Conservation (phyloP, 1,139 yeast species). For the Yamadazyma sp. region DNA sequence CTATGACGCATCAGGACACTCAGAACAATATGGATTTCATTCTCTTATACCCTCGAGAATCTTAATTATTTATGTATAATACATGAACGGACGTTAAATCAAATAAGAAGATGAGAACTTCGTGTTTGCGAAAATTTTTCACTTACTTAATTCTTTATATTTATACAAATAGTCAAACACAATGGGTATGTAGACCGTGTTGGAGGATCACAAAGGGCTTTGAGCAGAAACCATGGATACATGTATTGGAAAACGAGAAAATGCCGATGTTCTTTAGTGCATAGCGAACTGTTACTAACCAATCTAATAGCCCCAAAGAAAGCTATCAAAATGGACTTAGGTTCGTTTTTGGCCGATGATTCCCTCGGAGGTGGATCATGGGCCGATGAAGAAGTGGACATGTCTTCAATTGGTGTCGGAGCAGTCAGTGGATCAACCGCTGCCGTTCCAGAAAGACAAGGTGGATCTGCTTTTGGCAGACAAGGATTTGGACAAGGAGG, state of each 20-base stretch:
- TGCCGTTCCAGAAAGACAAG: conserved; percentile 24
- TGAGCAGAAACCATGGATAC: conserved; percentile 4
- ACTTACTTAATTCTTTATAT: conserved; percentile 2
- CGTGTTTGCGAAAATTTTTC: conserved; percentile 5
- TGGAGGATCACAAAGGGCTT: background rate
- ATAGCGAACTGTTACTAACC: conserved; percentile 4
- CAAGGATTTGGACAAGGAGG: conserved; percentile 2
- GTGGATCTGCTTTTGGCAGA: conserved; percentile 10
- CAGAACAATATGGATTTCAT: too few species aligned
- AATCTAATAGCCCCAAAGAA: conserved; percentile 36
- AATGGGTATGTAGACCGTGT: conserved; percentile 4
- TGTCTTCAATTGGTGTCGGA: conserved; percentile 54
- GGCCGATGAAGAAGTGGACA: conserved; percentile 63
- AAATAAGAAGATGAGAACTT: background rate
- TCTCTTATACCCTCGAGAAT: background rate
- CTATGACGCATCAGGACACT: too few species aligned
- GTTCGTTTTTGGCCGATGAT: conserved; percentile 51
- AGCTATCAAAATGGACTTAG: conserved; percentile 50
- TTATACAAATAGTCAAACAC: conserved; percentile 1
- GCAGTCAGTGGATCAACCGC: conserved; percentile 31
- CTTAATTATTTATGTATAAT: background rate
- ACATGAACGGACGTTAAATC: background rate
- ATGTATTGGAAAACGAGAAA: background rate
- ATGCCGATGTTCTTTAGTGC: background rate
- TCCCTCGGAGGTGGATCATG: conserved; percentile 51